These are phyloP conservation scores for Fusarium illudens DNA, from an alignment of 2,329 filamentous ascomycete species.

Conservation along the genomic window DNA sequence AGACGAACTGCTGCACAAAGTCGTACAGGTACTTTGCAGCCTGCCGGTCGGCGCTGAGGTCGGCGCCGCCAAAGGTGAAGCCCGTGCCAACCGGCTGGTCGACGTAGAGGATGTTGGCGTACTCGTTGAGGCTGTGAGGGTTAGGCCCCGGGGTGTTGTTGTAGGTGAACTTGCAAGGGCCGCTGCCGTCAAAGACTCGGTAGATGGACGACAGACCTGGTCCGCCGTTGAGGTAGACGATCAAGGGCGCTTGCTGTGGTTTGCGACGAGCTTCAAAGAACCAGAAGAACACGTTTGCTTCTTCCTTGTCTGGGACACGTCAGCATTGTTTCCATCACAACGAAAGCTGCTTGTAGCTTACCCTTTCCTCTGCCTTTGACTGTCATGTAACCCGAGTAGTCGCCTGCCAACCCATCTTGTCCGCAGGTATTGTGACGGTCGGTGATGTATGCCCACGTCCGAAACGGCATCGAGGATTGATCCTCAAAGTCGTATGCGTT, in stretches of 20 bases:
- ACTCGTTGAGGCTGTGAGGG: constrained; percentile 1
- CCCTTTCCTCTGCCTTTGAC: no score
- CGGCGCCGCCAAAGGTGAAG: constrained; percentile 7
- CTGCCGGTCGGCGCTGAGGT: neutral
- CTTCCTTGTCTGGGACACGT: neutral
- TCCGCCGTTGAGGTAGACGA: constrained; percentile 12
- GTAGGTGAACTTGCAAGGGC: constrained; percentile 1
- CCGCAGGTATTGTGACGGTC: neutral
- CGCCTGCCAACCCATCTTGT: neutral
- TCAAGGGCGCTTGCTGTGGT: neutral
- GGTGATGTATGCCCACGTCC: neutral
- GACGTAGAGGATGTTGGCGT: constrained; percentile 14
- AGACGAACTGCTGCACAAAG: constrained; percentile 3
- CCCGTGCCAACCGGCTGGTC: constrained; percentile 1
- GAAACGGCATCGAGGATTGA: no score
- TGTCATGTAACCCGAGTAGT: neutral
- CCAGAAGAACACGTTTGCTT: constrained; percentile 12
- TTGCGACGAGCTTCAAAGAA: constrained; percentile 3
- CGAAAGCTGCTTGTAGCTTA: neutral
- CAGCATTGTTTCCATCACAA: neutral
- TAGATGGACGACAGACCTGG: constrained; percentile 2
- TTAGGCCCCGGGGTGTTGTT: neutral
- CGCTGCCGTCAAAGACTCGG: constrained; percentile 2
- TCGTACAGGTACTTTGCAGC: neutral
- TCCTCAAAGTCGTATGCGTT: no score